These are phyloP conservation scores for Microglena sp. DNA, from an alignment of 139 green algal genomes.

Conservation along the genomic window DNA sequence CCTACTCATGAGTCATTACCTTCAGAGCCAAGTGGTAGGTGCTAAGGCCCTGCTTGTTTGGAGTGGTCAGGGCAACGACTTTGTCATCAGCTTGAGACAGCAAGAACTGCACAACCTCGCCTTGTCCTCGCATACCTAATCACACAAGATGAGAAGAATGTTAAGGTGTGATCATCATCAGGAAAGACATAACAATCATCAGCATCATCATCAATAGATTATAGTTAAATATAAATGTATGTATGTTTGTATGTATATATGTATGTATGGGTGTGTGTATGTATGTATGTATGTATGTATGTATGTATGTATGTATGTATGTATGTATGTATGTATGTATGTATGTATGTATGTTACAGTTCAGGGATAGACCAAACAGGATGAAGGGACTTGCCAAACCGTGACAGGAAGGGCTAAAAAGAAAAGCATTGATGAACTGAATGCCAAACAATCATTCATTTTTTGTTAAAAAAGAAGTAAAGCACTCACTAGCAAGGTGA, in stretches of 20 bases:
- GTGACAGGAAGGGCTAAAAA: no score
- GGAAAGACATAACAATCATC: not conserved
- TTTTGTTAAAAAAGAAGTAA: no score
- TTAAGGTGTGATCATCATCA: not conserved
- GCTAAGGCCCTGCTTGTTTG: conserved; percentile 24
- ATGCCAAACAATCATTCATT: no score
- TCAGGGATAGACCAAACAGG: not conserved
- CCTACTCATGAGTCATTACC: no score
- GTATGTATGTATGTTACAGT: not conserved
- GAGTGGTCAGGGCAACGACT: conserved; percentile 9
- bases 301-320: not conserved
- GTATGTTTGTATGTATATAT: not conserved
- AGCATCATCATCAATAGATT: not conserved
- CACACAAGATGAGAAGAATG: not conserved
- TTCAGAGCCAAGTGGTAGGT: conserved; percentile 14
- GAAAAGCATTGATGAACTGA: no score
- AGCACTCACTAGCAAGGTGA: no score
- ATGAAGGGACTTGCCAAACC: no score
- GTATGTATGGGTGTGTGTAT: no score
- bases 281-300: not conserved
- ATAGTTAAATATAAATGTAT: not conserved
- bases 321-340: not conserved
- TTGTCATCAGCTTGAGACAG: not conserved
- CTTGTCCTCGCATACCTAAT: not conserved
- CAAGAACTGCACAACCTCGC: not conserved